Percentiles rank a stretch among this genome's conserved stretches.
Evolutionary conservation across 345 rosid species (phyloP).

Genomic region (Eucalyptus dawsonii): DNA sequence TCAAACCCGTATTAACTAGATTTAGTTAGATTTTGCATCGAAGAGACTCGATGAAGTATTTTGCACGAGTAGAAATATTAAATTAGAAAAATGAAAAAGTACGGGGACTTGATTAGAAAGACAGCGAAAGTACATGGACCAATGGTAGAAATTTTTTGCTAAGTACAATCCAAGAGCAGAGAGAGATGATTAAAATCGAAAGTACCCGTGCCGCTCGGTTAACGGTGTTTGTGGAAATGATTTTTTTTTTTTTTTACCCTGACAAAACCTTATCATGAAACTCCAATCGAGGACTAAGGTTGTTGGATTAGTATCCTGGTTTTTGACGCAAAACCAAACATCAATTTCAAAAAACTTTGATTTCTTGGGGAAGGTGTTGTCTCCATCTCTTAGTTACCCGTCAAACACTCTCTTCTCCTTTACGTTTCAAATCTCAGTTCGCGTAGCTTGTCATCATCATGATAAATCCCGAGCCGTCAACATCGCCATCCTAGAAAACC

Average conservation of each 20-base stretch:
- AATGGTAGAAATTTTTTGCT: neutral
- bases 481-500: neutral
- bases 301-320: neutral
- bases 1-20: neutral
- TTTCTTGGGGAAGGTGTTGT: neutral
- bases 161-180: neutral
- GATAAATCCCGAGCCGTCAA: neutral
- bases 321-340: neutral
- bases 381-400: neutral
- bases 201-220: neutral
- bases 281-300: neutral
- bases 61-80: neutral
- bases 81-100: neutral
- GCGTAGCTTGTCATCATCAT: neutral
- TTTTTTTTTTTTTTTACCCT: neutral
- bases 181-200: neutral
- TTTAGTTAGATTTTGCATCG: rapidly evolving
- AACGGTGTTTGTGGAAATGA: neutral
- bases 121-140: rapidly evolving
- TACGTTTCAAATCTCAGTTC: neutral
- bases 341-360: neutral
- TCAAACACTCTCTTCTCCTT: neutral
- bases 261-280: neutral
- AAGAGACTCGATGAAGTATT: neutral
- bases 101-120: neutral